phyloP scores from a whole-genome alignment of 768 basidiomycete genomes.

The Clavulina sp. region DNA sequence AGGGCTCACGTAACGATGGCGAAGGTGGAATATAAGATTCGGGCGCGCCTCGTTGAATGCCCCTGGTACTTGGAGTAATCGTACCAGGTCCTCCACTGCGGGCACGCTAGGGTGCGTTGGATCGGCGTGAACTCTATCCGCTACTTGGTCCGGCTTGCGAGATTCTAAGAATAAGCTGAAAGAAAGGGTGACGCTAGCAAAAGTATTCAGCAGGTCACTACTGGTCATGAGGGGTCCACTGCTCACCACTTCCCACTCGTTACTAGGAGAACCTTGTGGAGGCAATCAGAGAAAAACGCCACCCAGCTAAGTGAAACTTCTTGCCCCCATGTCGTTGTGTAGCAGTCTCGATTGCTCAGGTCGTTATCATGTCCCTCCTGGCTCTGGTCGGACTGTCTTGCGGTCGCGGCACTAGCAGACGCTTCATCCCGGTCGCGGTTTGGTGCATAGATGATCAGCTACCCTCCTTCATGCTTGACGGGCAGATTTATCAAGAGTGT shows the following conservation, averaged over 20 bases:
- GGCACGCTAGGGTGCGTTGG: not conserved
- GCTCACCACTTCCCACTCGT: constrained; percentile 25
- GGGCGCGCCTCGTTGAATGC: not conserved
- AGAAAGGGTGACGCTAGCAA: no score
- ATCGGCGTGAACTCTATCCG: not conserved
- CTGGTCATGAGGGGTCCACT: no score
- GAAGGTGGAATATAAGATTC: not conserved
- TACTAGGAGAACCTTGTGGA: constrained; percentile 28
- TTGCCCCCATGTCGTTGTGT: not conserved
- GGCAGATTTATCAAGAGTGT: not conserved
- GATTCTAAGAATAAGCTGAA: no score
- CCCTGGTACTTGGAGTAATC: not conserved
- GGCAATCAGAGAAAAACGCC: constrained; percentile 29
- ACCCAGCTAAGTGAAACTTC: constrained; percentile 19
- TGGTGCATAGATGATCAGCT: constrained; percentile 23
- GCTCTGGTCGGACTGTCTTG: no score
- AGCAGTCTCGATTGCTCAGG: not conserved
- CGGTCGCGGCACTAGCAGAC: no score
- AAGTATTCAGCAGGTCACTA: no score
- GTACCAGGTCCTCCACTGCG: not conserved
- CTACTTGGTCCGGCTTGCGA: not conserved
- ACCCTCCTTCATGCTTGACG: not conserved
- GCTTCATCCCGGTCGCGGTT: constrained; percentile 8
- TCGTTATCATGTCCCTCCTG: no score
- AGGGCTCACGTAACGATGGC: not conserved